phyloP scores from a whole-genome alignment of 2,329 filamentous ascomycete genomes.

The Paraphaeosphaeria minitans region DNA sequence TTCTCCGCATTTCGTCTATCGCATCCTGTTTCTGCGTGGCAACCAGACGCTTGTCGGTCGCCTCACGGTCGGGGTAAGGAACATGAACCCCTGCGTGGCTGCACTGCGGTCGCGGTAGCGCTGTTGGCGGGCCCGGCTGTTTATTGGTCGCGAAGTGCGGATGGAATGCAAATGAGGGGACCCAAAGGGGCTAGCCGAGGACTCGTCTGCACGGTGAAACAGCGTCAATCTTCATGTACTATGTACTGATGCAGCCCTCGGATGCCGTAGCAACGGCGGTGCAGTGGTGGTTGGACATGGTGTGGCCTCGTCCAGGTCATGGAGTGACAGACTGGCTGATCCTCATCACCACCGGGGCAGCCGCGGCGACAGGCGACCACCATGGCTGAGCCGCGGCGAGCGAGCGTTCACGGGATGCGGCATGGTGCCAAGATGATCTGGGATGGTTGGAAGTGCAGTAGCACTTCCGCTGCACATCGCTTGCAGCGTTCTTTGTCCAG shows the following conservation, averaged over 20 bases:
- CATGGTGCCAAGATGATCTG: constrained; percentile 21
- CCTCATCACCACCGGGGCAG: not conserved
- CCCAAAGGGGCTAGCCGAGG: constrained; percentile 16
- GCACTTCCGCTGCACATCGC: constrained; percentile 23
- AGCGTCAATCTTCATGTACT: constrained; percentile 24
- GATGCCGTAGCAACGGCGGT: not conserved
- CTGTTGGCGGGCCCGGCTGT: constrained; percentile 19
- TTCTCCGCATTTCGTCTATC: constrained; percentile 45
- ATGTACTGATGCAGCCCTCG: constrained; percentile 12
- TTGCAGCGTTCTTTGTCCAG: constrained; percentile 12
- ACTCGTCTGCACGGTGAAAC: constrained; percentile 31
- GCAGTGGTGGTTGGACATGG: not conserved
- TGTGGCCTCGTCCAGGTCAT: not conserved
- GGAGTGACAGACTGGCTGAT: not conserved
- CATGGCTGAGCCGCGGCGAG: constrained; percentile 10
- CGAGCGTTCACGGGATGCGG: constrained; percentile 8
- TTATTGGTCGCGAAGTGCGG: constrained; percentile 33
- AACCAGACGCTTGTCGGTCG: constrained; percentile 26
- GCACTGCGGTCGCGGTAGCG: not conserved
- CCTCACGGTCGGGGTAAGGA: constrained; percentile 27
- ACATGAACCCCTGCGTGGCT: constrained; percentile 34
- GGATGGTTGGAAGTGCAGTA: constrained; percentile 21
- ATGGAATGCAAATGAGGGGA: constrained; percentile 30
- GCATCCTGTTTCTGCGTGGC: constrained; percentile 42
- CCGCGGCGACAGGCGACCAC: constrained; percentile 19